Percentiles rank a stretch among this genome's conserved stretches.
Conservation (phyloP, 1,284 basidiomycete genomes). For the Wallemia mellicola region DNA sequence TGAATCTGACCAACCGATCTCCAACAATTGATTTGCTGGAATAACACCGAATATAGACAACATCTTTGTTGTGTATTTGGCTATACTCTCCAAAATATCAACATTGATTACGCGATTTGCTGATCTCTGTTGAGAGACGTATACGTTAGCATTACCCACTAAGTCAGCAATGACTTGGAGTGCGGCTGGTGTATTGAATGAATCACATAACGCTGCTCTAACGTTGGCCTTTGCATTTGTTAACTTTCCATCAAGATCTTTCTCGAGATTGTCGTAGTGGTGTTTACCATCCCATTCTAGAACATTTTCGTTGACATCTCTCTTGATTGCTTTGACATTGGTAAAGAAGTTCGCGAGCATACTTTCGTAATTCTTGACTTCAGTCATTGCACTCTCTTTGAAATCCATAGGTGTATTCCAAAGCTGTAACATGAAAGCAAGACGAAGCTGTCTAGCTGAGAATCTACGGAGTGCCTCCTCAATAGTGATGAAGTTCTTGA, state of each 20-base stretch:
- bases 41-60: slow-evolving; percentile 73
- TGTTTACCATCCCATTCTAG: slow-evolving; percentile 17
- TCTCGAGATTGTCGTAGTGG: slow-evolving; percentile 27
- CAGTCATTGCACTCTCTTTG: slow-evolving; percentile 53
- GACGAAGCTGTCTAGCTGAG: slow-evolving; percentile 64
- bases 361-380: slow-evolving; percentile 60
- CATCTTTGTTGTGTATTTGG: slow-evolving; percentile 66
- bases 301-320: slow-evolving; percentile 15
- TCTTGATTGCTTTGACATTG: slow-evolving; percentile 42
- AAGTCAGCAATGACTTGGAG: slow-evolving; percentile 48
- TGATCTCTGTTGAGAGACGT: slow-evolving; percentile 24
- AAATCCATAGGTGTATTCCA: slow-evolving; percentile 92
- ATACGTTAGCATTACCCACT: slow-evolving; percentile 65
- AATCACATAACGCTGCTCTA: slow-evolving; percentile 76
- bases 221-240: slow-evolving; percentile 47
- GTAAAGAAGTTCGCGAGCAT: slow-evolving; percentile 90
- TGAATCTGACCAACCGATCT: slow-evolving; percentile 20
- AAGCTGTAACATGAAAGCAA: slow-evolving; percentile 67
- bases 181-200: slow-evolving; percentile 79
- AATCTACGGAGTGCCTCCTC: slow-evolving; percentile 80
- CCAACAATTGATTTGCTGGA: slow-evolving; percentile 30
- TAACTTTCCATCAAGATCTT: slow-evolving; percentile 35
- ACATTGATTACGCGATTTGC: slow-evolving; percentile 26
- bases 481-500: slow-evolving; percentile 98
- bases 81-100: slow-evolving; percentile 36